Base-by-base conservation (phyloP, 192 early-diverging fungal genomes). In the Podila clonocystis region DNA sequence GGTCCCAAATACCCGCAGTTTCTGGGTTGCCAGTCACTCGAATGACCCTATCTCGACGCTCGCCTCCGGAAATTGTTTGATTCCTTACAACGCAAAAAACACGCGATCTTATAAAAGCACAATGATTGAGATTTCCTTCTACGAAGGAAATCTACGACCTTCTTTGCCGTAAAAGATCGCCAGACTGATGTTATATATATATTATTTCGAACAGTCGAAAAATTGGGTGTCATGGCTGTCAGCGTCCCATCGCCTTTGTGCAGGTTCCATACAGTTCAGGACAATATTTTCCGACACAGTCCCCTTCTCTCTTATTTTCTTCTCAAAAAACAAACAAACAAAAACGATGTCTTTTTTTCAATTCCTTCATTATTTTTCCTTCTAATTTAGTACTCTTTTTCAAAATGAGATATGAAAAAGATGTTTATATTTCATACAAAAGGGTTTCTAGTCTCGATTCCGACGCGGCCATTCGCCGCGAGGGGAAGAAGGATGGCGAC, bases 61-160 rank as follows among this genome's bases (percentile, higher is more conserved):
- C 52, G 52, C 52, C 24, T 26, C 52, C n/a, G 8, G 52, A 24
- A 55, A 9, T 55, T 26, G 20, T 65, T 50, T 65, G 31, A 8
- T 48, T 80, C 77, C 62, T 73, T 61, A 80, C 77, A 80, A 80
- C 77, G 77, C 77, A 80, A 80, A 65, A 63, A 65, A 62, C 50
- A 80, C 70, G 77, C 65, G 70, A 68, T 73, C 77, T 80, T 73
- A 72, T 80, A 80, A 80, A 80, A 80, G 77, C 77, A 80, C 77
- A 73, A 71, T 80, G 77, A 63, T 67, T 67, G 77, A 80, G 77
- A 80, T 80, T 80, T 52, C 41, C 38, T 62, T 63, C 36, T 50
- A 50, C 31, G 24, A 52, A 67, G 34, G 70, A 55, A 80, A 80
- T 80, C 77, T 38, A 80, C 70, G 77, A 80, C 77, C 70, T 52